A percentile compares a stretch with the other conserved stretches of the same genome.
These are phyloP conservation scores for Irineochytrium annulatum DNA, from an alignment of 192 early-diverging fungal species.

Conservation along the genomic window DNA sequence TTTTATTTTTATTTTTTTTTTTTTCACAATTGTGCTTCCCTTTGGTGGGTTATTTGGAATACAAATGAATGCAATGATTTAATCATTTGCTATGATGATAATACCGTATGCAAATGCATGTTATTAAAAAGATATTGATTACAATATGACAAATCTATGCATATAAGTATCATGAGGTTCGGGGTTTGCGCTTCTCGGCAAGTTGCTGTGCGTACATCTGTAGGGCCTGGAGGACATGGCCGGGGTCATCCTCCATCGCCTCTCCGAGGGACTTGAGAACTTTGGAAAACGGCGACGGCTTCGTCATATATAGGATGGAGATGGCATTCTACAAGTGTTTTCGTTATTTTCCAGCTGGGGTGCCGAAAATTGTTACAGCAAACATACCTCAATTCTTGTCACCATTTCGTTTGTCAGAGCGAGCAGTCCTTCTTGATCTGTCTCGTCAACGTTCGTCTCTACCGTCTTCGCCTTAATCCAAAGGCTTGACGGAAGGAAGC, in stretches of 20 bases:
- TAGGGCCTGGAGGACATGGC: conserved; percentile 56
- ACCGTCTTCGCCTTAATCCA: neutral
- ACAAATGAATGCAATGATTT: no score
- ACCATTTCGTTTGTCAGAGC: conserved; percentile 11
- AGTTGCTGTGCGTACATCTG: conserved; percentile 55
- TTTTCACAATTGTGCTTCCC: no score
- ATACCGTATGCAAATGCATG: no score
- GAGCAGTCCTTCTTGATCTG: conserved; percentile 17
- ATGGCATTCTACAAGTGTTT: conserved; percentile 50
- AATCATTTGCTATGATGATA: no score
- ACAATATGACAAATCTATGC: no score
- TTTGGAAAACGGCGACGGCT: conserved; percentile 45
- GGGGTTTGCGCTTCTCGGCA: conserved; percentile 11
- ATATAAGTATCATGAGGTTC: neutral
- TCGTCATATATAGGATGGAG: conserved; percentile 57
- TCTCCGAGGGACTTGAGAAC: conserved; percentile 57
- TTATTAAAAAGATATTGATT: no score
- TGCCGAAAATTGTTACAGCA: neutral
- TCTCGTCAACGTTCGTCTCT: conserved; percentile 2
- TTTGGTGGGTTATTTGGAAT: no score
- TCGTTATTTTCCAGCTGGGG: neutral
- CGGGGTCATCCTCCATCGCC: conserved; percentile 54
- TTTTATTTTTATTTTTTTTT: no score
- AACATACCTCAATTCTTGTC: conserved; percentile 40
- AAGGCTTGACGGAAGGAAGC: conserved; percentile 1